phyloP scores from a whole-genome alignment of 2,329 filamentous ascomycete genomes.

The Colletotrichum eremochloae region DNA sequence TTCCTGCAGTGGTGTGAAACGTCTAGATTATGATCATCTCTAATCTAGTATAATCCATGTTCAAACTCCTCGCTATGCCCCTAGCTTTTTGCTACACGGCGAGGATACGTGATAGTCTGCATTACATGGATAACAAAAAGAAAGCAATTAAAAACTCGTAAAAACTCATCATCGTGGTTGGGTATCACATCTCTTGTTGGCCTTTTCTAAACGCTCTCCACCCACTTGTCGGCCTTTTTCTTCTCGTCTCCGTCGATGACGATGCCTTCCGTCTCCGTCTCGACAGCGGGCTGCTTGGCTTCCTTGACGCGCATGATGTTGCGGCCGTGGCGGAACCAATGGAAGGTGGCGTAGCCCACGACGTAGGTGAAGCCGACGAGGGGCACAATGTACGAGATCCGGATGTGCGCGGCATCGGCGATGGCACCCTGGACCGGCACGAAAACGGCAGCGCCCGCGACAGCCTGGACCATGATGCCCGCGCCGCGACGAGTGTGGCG shows the following conservation, averaged over 20 bases:
- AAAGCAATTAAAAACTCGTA: constrained; percentile 3
- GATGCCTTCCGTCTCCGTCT: constrained; percentile 14
- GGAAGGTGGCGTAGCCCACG: constrained; percentile 48
- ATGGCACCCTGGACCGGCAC: constrained; percentile 65
- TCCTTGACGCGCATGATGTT: constrained; percentile 51
- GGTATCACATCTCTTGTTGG: not conserved
- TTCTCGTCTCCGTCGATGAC: constrained; percentile 11
- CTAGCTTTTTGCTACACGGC: not conserved
- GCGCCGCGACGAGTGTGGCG: constrained; percentile 82
- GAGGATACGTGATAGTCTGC: not conserved
- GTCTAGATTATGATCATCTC: not conserved
- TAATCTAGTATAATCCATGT: constrained; percentile 7
- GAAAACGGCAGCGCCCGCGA: constrained; percentile 68
- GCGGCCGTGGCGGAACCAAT: constrained; percentile 51
- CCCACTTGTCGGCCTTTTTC: constrained; percentile 26
- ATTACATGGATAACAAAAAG: not conserved
- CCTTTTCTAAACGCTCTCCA: constrained; percentile 14
- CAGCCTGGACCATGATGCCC: constrained; percentile 69
- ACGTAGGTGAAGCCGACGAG: constrained; percentile 58
- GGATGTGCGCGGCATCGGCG: constrained; percentile 54
- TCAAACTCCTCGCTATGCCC: not conserved
- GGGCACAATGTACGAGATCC: constrained; percentile 59
- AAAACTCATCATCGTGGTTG: constrained; percentile 4
- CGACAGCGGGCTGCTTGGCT: constrained; percentile 42
- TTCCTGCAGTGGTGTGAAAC: not conserved